These are phyloP conservation scores for Garcia nutans DNA, from an alignment of 345 rosid genomes.

Conservation along the genomic window DNA sequence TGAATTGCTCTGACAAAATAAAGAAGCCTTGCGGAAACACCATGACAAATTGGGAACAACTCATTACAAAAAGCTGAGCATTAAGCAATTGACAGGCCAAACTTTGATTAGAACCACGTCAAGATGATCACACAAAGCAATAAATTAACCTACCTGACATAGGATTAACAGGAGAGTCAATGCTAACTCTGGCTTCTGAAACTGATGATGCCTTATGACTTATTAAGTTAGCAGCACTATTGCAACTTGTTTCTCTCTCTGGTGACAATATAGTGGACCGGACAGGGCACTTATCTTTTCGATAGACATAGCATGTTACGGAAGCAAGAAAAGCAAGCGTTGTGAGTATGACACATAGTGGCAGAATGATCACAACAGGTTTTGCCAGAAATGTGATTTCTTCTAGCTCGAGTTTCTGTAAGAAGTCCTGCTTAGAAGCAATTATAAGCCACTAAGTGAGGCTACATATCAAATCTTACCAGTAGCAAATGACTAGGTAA, in stretches of 20 bases:
- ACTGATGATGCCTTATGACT: slow-evolving; percentile 47
- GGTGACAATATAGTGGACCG: slow-evolving; percentile 51
- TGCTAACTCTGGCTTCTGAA: slow-evolving; percentile 38
- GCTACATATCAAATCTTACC: slow-evolving; percentile 9
- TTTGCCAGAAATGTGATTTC: slow-evolving; percentile 52
- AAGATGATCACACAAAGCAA: slow-evolving; percentile 7
- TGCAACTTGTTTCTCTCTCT: slow-evolving; percentile 72
- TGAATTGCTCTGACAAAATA: slow-evolving; percentile 47
- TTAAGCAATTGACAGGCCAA: slow-evolving; percentile 7
- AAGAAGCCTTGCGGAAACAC: slow-evolving; percentile 57
- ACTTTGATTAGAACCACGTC: slow-evolving; percentile 1
- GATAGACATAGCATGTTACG: slow-evolving; percentile 49
- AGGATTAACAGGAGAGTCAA: slow-evolving; percentile 38
- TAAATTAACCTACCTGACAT: slow-evolving; percentile 39
- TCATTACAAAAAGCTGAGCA: not conserved
- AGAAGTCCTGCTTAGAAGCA: slow-evolving; percentile 51
- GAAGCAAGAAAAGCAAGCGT: slow-evolving; percentile 71
- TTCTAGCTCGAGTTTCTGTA: slow-evolving; percentile 30
- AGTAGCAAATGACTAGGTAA: not conserved
- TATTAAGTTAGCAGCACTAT: slow-evolving; percentile 74
- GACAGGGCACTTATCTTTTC: slow-evolving; percentile 46
- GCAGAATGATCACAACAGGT: slow-evolving; percentile 50
- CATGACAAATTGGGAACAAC: slow-evolving; percentile 42
- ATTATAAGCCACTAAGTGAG: slow-evolving; percentile 22
- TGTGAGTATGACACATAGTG: slow-evolving; percentile 59